Conservation (phyloP, 257 asterid genomes). For the Rauvolfia tetraphylla region DNA sequence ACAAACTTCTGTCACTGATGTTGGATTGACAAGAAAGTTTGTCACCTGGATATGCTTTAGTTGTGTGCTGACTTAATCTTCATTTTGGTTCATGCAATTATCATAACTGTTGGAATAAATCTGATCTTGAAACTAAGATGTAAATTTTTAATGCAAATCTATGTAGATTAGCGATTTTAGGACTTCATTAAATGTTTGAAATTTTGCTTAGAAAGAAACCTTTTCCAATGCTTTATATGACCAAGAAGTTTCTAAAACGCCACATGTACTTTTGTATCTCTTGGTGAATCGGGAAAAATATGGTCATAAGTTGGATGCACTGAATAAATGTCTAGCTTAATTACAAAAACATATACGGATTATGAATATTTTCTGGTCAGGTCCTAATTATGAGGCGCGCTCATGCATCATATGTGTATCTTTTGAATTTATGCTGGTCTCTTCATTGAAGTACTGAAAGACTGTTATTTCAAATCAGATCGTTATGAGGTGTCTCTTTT, state of each 20-base stretch:
- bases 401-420: neutral
- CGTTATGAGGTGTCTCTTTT: too few species aligned
- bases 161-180: neutral
- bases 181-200: neutral
- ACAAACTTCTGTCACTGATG: slow-evolving; percentile 48
- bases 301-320: neutral
- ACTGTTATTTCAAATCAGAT: slow-evolving; percentile 21
- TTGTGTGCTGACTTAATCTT: neutral
- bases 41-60: slow-evolving; percentile 19
- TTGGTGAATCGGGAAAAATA: neutral
- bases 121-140: neutral
- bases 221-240: neutral
- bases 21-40: slow-evolving; percentile 62
- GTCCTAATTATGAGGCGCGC: neutral
- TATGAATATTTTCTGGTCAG: neutral
- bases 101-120: neutral
- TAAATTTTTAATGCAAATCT: neutral
- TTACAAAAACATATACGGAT: neutral
- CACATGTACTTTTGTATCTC: neutral
- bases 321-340: neutral
- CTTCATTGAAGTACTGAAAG: neutral
- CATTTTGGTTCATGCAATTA: neutral
- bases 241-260: neutral
- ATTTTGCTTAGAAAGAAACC: neutral
- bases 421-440: neutral